Conservation (phyloP, 495 filamentous ascomycete genomes). For the Aspergillus affinis region DNA sequence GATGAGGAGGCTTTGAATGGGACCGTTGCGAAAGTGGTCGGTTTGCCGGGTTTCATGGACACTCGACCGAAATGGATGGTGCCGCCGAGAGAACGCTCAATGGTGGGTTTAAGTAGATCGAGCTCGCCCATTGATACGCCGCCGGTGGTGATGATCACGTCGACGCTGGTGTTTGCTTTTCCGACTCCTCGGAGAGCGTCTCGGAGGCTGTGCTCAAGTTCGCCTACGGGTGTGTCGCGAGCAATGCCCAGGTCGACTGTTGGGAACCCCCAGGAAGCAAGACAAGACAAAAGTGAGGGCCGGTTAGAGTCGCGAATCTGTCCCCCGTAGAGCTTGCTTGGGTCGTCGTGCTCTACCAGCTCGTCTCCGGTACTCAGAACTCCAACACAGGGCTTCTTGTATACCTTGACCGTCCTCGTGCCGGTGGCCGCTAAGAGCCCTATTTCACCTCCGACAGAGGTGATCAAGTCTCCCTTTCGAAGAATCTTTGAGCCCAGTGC, state of each 20-base stretch:
- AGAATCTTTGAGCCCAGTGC: slow-evolving; percentile 66
- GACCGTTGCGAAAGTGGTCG: slow-evolving; percentile 93
- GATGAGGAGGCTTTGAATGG: slow-evolving; percentile 50
- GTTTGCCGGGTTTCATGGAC: slow-evolving; percentile 96
- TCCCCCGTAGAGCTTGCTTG: slow-evolving; percentile 63
- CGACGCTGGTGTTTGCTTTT: slow-evolving; percentile 45
- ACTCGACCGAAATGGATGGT: slow-evolving; percentile 97
- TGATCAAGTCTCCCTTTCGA: slow-evolving; percentile 71
- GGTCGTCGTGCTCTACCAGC: slow-evolving; percentile 73
- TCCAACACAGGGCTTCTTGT: slow-evolving; percentile 74
- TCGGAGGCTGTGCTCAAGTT: slow-evolving; percentile 74
- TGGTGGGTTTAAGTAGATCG: slow-evolving; percentile 94
- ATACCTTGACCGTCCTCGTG: slow-evolving; percentile 67
- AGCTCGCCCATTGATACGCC: slow-evolving; percentile 98
- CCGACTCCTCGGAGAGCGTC: slow-evolving; percentile 61
- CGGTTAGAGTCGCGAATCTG: slow-evolving; percentile 94
- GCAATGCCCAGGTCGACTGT: slow-evolving; percentile 86
- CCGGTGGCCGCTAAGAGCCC: slow-evolving; percentile 87
- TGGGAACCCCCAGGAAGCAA: slow-evolving; percentile 73
- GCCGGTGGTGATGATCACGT: slow-evolving; percentile 88
- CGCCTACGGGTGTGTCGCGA: slow-evolving; percentile 67
- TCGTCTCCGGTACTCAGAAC: slow-evolving; percentile 95
- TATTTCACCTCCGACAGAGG: slow-evolving; percentile 83
- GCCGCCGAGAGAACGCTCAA: slow-evolving; percentile 85
- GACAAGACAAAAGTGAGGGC: slow-evolving; percentile 76